phyloP scores from a whole-genome alignment of 768 basidiomycete genomes.

The Rhizopogon vulgaris region DNA sequence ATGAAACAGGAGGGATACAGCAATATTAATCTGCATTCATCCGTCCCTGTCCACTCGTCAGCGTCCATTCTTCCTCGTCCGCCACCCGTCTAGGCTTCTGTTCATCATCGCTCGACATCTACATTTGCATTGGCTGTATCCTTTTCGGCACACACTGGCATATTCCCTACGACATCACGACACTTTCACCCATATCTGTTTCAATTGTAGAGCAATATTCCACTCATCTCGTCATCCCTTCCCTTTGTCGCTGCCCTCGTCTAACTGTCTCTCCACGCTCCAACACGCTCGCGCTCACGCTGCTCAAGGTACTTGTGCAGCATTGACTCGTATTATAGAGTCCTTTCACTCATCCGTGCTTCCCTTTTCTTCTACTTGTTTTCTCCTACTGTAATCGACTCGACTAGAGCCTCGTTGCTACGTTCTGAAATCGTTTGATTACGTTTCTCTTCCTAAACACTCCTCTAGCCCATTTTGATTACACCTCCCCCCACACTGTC shows the following conservation, averaged over 20 bases:
- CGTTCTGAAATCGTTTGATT: too few species aligned
- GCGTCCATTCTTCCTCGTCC: too few species aligned
- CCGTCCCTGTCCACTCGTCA: too few species aligned
- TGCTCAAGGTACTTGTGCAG: not conserved
- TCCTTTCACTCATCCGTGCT: not conserved
- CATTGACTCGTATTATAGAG: not conserved
- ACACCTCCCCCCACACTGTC: not conserved
- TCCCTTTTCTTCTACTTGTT: not conserved
- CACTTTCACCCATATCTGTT: not conserved
- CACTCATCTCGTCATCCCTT: not conserved
- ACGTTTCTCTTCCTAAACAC: not conserved
- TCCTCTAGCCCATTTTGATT: not conserved
- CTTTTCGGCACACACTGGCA: not conserved
- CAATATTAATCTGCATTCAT: conserved; percentile 17
- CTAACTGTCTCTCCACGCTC: too few species aligned
- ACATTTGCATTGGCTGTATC: not conserved
- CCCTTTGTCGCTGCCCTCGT: not conserved
- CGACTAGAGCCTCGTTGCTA: not conserved
- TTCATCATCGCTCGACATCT: not conserved
- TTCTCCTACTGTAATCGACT: not conserved
- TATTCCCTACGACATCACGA: not conserved
- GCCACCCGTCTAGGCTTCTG: not conserved
- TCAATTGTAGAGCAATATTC: not conserved
- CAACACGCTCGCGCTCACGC: not conserved
- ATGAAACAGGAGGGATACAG: conserved; percentile 30